Conservation (phyloP, 257 asterid genomes). For the Nicotiana paniculata region DNA sequence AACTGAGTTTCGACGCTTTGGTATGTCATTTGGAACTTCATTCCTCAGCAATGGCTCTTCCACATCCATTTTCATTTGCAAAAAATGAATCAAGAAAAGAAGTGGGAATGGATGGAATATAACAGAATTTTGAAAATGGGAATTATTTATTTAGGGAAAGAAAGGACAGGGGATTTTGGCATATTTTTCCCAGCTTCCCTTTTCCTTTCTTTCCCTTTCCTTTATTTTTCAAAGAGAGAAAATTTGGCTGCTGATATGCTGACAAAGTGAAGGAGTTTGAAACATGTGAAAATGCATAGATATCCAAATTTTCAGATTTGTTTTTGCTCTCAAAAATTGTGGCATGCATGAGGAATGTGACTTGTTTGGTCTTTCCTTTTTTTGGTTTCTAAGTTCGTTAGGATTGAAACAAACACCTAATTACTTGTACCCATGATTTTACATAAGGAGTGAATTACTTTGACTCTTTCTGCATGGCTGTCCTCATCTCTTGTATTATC, state of each 20-base stretch:
- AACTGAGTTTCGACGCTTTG: slow-evolving; percentile 18
- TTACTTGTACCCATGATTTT: neutral
- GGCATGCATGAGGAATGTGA: neutral
- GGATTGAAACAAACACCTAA: neutral
- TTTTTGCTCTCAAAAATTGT: neutral
- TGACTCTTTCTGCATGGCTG: slow-evolving; percentile 20
- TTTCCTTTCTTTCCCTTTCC: neutral
- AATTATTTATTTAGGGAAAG: neutral
- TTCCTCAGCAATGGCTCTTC: slow-evolving; percentile 33
- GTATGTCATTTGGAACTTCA: slow-evolving; percentile 18
- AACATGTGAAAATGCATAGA: neutral
- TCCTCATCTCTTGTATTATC: too few species aligned
- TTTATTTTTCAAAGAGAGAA: neutral
- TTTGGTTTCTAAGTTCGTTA: neutral
- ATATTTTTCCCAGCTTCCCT: neutral
- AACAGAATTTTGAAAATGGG: neutral
- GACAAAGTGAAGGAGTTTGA: neutral
- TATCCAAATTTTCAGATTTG: neutral
- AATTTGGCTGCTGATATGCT: neutral
- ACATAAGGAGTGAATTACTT: slow-evolving; percentile 2
- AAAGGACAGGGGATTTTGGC: neutral
- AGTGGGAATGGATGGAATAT: too few species aligned
- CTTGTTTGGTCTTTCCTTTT: neutral
- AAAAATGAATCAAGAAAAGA: too few species aligned
- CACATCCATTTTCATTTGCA: slow-evolving; percentile 26